Conservation (phyloP, 2,329 filamentous ascomycete genomes). For the Coccinonectria pachysandricola region DNA sequence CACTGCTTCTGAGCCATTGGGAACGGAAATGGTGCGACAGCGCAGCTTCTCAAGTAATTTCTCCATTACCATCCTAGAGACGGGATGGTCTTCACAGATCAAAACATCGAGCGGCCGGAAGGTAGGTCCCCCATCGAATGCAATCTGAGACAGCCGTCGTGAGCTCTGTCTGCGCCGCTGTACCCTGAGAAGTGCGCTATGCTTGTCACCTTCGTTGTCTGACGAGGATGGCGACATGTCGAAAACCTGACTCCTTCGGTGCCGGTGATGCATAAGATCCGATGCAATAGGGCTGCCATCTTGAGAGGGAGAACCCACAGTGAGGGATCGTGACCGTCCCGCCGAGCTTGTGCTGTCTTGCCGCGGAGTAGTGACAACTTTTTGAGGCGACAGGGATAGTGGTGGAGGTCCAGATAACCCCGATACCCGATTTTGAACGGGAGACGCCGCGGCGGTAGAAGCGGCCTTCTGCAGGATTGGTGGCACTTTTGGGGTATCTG, state of each 20-base stretch:
- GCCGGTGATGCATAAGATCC: constrained; percentile 68
- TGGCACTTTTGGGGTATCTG: constrained; percentile 59
- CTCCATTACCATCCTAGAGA: constrained; percentile 98
- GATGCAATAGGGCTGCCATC: constrained; percentile 70
- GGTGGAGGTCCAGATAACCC: constrained; percentile 37
- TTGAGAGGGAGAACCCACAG: constrained; percentile 89
- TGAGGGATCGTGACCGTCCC: constrained; percentile 73
- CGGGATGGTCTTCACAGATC: constrained; percentile 95
- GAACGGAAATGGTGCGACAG: constrained; percentile 85
- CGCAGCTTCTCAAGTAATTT: constrained; percentile 89
- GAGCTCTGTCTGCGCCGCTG: constrained; percentile 92
- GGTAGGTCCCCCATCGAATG: constrained; percentile 68
- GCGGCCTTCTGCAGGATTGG: constrained; percentile 51
- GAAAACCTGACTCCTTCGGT: constrained; percentile 86
- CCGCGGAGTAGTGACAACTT: constrained; percentile 48
- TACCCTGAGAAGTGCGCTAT: constrained; percentile 81
- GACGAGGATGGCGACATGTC: constrained; percentile 96
- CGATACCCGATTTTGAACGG: constrained; percentile 50
- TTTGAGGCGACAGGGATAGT: constrained; percentile 52
- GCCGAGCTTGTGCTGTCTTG: constrained; percentile 52
- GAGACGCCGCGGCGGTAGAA: constrained; percentile 40
- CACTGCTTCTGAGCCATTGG: constrained; percentile 83
- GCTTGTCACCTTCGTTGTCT: constrained; percentile 89
- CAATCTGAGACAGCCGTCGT: constrained; percentile 86
- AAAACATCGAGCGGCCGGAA: constrained; percentile 89